Percentiles rank a stretch among this genome's conserved stretches.
These are phyloP conservation scores for Plasmodium relictum DNA, from an alignment of 169 alveolate genomes.

Conservation along the genomic window DNA sequence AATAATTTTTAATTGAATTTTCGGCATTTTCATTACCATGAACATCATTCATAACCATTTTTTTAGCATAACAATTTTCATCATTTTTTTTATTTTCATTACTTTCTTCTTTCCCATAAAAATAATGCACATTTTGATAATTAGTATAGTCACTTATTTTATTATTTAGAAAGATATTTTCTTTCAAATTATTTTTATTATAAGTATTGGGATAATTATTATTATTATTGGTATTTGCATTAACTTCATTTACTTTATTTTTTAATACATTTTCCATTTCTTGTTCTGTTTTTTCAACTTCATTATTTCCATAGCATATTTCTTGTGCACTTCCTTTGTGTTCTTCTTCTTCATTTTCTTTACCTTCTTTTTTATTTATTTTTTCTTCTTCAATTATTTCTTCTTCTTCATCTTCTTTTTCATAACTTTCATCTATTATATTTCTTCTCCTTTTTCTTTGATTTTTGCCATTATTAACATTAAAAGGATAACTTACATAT, in stretches of 20 bases:
- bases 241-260: neutral
- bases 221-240: neutral
- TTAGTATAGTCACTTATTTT: slow-evolving; percentile 5
- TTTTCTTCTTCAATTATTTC: neutral
- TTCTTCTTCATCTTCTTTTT: slow-evolving; percentile 20
- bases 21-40: neutral
- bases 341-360: neutral
- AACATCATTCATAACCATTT: neutral
- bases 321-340: neutral
- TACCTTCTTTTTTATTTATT: too few relatives aligned
- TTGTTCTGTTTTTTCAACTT: neutral
- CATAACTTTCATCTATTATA: neutral
- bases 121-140: neutral
- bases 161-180: neutral
- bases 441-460: slow-evolving; percentile 22
- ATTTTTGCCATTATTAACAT: slow-evolving; percentile 3
- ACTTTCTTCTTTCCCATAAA: slow-evolving; percentile 16
- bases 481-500: neutral
- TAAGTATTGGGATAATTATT: neutral
- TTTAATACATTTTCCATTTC: neutral
- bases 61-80: neutral
- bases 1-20: neutral
- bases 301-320: too few relatives aligned
- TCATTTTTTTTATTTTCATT: neutral
- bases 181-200: neutral